phyloP scores from a whole-genome alignment of 768 basidiomycete species.

The Pisolithus marmoratus region DNA sequence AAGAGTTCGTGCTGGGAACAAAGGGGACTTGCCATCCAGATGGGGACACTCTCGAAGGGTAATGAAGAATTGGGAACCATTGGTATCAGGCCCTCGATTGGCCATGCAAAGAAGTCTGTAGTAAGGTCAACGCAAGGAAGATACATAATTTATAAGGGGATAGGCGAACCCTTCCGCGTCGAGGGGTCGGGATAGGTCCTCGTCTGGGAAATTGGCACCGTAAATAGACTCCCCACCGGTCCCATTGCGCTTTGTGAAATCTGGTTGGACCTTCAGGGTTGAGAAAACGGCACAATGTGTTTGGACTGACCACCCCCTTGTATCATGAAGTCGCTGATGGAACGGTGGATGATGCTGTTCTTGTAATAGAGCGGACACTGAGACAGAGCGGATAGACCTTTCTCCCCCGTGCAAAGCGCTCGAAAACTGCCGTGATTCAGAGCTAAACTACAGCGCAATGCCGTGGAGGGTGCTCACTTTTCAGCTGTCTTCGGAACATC shows the following conservation, averaged over 20 bases:
- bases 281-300: background rate
- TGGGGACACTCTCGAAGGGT: constrained; percentile 74
- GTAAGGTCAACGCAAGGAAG: background rate
- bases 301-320: constrained; percentile 62
- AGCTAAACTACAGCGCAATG: background rate
- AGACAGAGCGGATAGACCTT: constrained; percentile 58
- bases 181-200: constrained; percentile 58
- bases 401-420: constrained; percentile 81
- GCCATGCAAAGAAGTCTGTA: constrained; percentile 81
- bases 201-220: constrained; percentile 69
- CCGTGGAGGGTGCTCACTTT: constrained; percentile 48
- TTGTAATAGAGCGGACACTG: constrained; percentile 81
- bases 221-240: constrained; percentile 82
- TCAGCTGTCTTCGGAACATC: constrained; percentile 69
- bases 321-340: constrained; percentile 76
- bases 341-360: constrained; percentile 69
- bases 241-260: constrained; percentile 77
- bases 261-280: constrained; percentile 27
- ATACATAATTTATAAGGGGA: background rate
- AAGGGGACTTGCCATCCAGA: constrained; percentile 51
- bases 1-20: background rate
- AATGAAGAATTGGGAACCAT: constrained; percentile 84
- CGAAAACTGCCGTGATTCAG: constrained; percentile 54
- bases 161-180: constrained; percentile 55
- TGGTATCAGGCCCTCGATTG: constrained; percentile 79